Evolutionary conservation across 2,329 filamentous ascomycete species (phyloP).

Genomic region (Claviceps digitariae): DNA sequence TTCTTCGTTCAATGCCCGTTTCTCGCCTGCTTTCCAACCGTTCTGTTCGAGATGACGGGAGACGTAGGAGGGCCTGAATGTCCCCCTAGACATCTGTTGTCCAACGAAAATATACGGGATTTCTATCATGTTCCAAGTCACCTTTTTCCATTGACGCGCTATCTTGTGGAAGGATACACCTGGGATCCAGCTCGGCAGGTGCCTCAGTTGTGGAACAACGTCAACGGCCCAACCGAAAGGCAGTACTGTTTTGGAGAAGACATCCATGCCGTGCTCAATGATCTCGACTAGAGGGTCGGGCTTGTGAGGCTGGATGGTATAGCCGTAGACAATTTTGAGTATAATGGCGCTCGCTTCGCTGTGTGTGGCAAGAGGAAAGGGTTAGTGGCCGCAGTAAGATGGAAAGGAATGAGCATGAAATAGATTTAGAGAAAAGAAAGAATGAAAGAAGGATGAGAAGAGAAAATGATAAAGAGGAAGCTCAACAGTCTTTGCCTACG

Average conservation of each 20-base stretch:
- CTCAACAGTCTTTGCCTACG: not conserved
- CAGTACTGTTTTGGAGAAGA: slow-evolving; percentile 15
- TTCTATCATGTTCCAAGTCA: slow-evolving; percentile 9
- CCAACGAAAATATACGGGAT: slow-evolving; percentile 19
- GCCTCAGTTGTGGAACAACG: slow-evolving; percentile 15
- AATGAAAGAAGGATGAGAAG: not conserved
- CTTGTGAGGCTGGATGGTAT: slow-evolving; percentile 16
- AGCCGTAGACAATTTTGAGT: slow-evolving; percentile 14
- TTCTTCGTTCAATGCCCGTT: not conserved
- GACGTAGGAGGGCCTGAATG: slow-evolving; percentile 13
- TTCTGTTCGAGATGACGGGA: slow-evolving; percentile 6
- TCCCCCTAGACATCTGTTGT: slow-evolving; percentile 13
- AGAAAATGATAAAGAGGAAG: not conserved
- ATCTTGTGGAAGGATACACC: slow-evolving; percentile 18
- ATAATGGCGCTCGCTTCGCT: not conserved
- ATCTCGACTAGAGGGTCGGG: slow-evolving; percentile 17
- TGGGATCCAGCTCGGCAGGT: slow-evolving; percentile 18
- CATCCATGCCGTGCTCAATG: slow-evolving; percentile 15
- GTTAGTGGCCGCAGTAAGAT: not conserved
- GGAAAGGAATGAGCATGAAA: not conserved
- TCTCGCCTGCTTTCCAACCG: not conserved
- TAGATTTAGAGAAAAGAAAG: not conserved
- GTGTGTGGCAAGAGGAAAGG: not conserved
- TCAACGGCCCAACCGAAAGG: slow-evolving; percentile 22
- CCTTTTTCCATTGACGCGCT: slow-evolving; percentile 13